A percentile compares a stretch with the other conserved stretches of the same genome.
Evolutionary conservation across 352 stramenopile genomes (phyloP).

Genomic region (Phytophthora podocarpi): DNA sequence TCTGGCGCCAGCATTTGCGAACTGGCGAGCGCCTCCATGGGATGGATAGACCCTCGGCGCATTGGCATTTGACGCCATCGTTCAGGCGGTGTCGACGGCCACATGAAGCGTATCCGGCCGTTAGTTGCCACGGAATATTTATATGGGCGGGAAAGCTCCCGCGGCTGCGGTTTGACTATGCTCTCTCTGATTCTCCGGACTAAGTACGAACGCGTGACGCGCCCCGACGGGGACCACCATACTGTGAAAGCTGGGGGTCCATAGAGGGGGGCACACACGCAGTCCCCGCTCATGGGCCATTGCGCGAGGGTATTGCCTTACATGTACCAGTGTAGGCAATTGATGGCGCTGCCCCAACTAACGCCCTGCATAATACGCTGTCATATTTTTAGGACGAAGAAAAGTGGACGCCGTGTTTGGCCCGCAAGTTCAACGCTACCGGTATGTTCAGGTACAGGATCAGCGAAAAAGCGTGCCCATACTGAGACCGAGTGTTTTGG

Average conservation of each 20-base stretch:
- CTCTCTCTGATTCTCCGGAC: conserved; percentile 10
- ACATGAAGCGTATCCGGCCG: too few species aligned
- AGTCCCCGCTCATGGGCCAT: too few species aligned
- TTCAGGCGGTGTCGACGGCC: too few species aligned
- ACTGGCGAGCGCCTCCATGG: conserved; percentile 17
- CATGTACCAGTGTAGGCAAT: too few species aligned
- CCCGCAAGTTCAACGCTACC: conserved; percentile 24
- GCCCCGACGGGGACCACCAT: neutral
- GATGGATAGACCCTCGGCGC: conserved; percentile 8
- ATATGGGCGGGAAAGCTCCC: conserved; percentile 31
- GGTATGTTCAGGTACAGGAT: too few species aligned
- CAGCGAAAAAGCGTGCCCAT: neutral
- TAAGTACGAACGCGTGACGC: conserved; percentile 22
- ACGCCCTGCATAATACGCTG: too few species aligned
- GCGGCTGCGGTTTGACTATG: conserved; percentile 19
- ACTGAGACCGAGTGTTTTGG: conserved; percentile 12
- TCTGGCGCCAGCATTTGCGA: conserved; percentile 30
- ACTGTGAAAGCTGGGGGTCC: neutral
- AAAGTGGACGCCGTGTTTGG: conserved; percentile 17
- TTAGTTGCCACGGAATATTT: conserved; percentile 31
- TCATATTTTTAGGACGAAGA: too few species aligned
- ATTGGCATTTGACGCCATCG: neutral
- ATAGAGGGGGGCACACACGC: too few species aligned
- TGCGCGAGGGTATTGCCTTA: too few species aligned
- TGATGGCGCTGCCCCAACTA: too few species aligned